These are phyloP conservation scores for Westerdykella ornata DNA, from an alignment of 2,329 filamentous ascomycete genomes.

Conservation along the genomic window DNA sequence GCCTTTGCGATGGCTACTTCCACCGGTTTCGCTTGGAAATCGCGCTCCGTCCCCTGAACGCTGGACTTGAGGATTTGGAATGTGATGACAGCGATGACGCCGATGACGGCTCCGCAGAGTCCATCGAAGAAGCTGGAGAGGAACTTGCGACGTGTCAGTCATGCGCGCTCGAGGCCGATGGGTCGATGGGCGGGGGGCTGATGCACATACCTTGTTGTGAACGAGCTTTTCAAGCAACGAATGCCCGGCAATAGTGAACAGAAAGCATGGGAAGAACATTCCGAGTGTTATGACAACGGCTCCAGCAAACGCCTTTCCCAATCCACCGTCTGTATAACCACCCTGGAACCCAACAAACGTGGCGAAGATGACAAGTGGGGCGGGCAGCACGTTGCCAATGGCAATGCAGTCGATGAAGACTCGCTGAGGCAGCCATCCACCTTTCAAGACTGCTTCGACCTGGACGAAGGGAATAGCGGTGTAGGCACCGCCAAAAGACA, in stretches of 20 bases:
- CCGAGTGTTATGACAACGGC: constrained; percentile 30
- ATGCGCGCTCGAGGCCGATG: constrained; percentile 1
- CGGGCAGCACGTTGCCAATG: constrained; percentile 32
- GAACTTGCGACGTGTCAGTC: constrained; percentile 17
- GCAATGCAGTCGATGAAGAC: constrained; percentile 34
- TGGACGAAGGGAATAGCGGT: constrained; percentile 34
- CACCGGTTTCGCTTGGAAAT: constrained; percentile 7
- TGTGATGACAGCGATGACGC: constrained; percentile 29
- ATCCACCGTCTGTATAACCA: constrained; percentile 18
- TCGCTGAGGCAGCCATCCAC: constrained; percentile 29
- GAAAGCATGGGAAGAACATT: constrained; percentile 34
- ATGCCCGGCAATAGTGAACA: constrained; percentile 32
- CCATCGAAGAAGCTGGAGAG: constrained; percentile 31
- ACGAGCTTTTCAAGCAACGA: constrained; percentile 28
- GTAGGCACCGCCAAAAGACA: constrained; percentile 34
- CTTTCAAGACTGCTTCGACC: constrained; percentile 32
- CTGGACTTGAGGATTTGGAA: constrained; percentile 27
- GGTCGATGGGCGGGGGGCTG: constrained; percentile 2
- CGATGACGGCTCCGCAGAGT: constrained; percentile 28
- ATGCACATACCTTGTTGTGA: constrained; percentile 23
- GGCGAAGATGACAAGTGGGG: constrained; percentile 31
- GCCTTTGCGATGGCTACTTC: constrained; percentile 9
- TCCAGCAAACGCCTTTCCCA: constrained; percentile 29
- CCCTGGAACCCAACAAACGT: constrained; percentile 33
- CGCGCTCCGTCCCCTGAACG: constrained; percentile 15